phyloP scores from a whole-genome alignment of 2,329 filamentous ascomycete genomes.

The Pseudophaeomoniella oleicola region DNA sequence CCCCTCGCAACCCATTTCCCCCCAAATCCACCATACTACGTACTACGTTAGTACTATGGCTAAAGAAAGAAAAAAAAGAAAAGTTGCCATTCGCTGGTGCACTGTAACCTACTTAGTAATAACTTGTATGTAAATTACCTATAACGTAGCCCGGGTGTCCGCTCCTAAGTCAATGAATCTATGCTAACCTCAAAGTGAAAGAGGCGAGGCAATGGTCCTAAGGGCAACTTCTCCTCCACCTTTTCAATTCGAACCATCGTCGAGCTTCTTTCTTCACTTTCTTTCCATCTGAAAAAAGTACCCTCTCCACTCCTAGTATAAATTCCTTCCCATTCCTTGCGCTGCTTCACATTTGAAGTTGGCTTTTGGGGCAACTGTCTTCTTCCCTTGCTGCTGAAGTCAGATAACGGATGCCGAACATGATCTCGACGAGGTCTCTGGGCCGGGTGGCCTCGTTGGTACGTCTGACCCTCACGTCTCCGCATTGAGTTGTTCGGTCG shows the following conservation, averaged over 20 bases:
- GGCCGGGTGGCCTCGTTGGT: slow-evolving; percentile 13
- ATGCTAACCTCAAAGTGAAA: no score
- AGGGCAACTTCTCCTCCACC: slow-evolving; percentile 4
- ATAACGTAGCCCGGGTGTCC: no score
- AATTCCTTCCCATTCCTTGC: slow-evolving; percentile 18
- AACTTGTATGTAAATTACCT: no score
- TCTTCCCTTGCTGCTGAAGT: slow-evolving; percentile 17
- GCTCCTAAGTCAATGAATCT: no score
- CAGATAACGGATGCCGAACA: slow-evolving; percentile 19
- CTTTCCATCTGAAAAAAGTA: slow-evolving; percentile 12
- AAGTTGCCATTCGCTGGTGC: no score
- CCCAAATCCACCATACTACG: no score
- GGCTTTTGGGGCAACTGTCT: slow-evolving; percentile 16
- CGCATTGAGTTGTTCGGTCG: not conserved
- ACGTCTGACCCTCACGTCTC: slow-evolving; percentile 5
- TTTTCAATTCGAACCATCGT: slow-evolving; percentile 10
- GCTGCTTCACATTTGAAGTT: no score
- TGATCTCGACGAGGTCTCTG: slow-evolving; percentile 28
- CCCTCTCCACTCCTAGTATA: slow-evolving; percentile 24
- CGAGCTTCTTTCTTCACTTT: slow-evolving; percentile 24
- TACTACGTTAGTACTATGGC: no score
- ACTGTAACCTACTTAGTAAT: no score
- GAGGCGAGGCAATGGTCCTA: no score
- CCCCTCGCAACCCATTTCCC: no score
- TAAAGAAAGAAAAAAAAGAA: no score